A percentile compares a stretch with the other conserved stretches of the same genome.
These are phyloP conservation scores for Orbilia brochopaga DNA, from an alignment of 2,329 filamentous ascomycete genomes.

Conservation along the genomic window DNA sequence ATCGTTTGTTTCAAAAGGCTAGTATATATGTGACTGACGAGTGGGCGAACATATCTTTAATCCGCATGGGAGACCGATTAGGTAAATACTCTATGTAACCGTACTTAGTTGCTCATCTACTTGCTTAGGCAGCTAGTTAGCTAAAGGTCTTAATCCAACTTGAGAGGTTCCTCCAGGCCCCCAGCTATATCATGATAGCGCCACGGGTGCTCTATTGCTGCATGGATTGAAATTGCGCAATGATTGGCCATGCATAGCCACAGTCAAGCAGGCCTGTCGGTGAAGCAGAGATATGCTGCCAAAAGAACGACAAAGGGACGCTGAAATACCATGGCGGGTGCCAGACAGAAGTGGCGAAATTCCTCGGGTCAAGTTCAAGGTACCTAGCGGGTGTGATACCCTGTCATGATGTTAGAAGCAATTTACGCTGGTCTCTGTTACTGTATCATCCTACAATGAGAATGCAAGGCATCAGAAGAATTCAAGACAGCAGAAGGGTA, in stretches of 20 bases:
- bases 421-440: not conserved
- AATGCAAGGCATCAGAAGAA: not conserved
- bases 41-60: not conserved
- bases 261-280: too few species aligned
- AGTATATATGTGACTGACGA: not conserved
- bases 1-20: not conserved
- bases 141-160: not conserved
- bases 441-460: not conserved
- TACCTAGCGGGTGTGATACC: not conserved
- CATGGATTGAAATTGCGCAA: not conserved
- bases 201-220: not conserved
- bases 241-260: not conserved
- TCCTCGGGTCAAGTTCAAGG: not conserved
- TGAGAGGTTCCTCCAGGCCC: conserved; percentile 6
- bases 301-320: not conserved
- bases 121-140: conserved; percentile 1
- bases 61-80: not conserved
- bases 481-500: not conserved
- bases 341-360: not conserved
- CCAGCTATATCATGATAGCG: not conserved
- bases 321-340: not conserved
- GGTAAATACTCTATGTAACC: too few species aligned
- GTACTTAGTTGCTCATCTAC: not conserved
- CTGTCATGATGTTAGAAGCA: not conserved
- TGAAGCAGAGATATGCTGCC: not conserved